Conservation (phyloP, 352 stramenopile species). For the Phytopythium sindhum region DNA sequence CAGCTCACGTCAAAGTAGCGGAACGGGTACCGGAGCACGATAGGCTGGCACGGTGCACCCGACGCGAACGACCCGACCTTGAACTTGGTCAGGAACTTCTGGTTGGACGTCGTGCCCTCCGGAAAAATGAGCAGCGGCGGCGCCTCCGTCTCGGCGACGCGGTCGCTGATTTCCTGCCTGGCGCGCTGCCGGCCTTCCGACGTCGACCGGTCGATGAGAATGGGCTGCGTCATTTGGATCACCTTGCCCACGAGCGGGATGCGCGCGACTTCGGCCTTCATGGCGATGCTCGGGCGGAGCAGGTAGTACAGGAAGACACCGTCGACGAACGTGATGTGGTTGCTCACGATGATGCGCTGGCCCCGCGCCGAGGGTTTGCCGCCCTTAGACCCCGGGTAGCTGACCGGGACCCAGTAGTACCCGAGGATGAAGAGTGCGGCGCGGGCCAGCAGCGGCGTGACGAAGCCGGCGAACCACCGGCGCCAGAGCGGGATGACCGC, state of each 20-base stretch:
- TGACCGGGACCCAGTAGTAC: slow-evolving; percentile 66
- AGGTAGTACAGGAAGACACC: slow-evolving; percentile 56
- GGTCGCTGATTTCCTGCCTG: slow-evolving; percentile 56
- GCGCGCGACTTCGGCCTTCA: slow-evolving; percentile 63
- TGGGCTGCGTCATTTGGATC: slow-evolving; percentile 57
- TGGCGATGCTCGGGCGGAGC: slow-evolving; percentile 59
- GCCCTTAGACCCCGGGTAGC: slow-evolving; percentile 16
- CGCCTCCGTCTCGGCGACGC: slow-evolving; percentile 35
- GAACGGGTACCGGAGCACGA: slow-evolving; percentile 68
- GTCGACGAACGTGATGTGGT: slow-evolving; percentile 72
- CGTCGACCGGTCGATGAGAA: slow-evolving; percentile 59
- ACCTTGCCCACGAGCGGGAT: slow-evolving; percentile 55
- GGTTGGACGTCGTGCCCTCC: slow-evolving; percentile 71
- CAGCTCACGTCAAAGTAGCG: slow-evolving; percentile 74
- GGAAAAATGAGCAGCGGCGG: slow-evolving; percentile 73
- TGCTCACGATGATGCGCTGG: slow-evolving; percentile 56
- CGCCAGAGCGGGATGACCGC: slow-evolving; percentile 41
- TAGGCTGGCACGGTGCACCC: slow-evolving; percentile 47
- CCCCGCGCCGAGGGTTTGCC: not conserved
- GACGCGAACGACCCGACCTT: slow-evolving; percentile 72
- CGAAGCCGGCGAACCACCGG: slow-evolving; percentile 22
- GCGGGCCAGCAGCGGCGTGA: slow-evolving; percentile 41
- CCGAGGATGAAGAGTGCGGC: slow-evolving; percentile 52
- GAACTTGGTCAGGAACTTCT: slow-evolving; percentile 68
- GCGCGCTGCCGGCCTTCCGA: slow-evolving; percentile 47